A percentile compares a stretch with the other conserved stretches of the same genome.
Evolutionary conservation across 176 grass and related monocot genomes (phyloP).

Genomic region (Alopecurus myosuroides): DNA sequence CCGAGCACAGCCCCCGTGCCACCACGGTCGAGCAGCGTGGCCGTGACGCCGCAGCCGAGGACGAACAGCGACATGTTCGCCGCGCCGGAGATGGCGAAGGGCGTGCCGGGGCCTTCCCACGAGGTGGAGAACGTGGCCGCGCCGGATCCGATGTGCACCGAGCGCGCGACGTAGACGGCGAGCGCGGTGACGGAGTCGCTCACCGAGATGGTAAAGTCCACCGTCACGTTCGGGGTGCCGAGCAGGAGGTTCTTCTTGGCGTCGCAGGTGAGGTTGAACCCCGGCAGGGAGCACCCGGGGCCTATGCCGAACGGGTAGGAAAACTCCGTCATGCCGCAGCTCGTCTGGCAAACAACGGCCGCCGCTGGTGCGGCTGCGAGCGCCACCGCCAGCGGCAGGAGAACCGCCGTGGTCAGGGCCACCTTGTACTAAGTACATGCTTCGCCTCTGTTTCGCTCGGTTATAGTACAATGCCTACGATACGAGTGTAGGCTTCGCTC

Average conservation of each 20-base stretch:
- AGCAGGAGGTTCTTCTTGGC: not conserved
- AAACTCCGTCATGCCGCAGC: not conserved
- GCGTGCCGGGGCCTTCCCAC: not conserved
- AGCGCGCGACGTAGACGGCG: not conserved
- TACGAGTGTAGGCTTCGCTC: not conserved
- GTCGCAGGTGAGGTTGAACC: slow-evolving; percentile 19
- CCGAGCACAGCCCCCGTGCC: not conserved
- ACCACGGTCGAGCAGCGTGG: not conserved
- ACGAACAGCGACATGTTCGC: slow-evolving; percentile 7
- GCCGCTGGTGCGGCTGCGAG: not conserved
- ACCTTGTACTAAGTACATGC: not conserved
- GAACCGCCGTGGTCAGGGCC: not conserved
- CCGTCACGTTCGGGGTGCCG: slow-evolving; percentile 15
- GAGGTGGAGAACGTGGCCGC: not conserved
- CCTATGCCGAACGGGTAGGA: slow-evolving; percentile 16
- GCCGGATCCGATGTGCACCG: not conserved
- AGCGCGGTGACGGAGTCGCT: not conserved
- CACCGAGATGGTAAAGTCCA: not conserved
- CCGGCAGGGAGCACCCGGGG: not conserved
- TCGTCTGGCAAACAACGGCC: not conserved
- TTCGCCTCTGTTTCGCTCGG: not conserved
- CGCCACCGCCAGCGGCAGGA: not conserved
- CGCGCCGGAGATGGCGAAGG: not conserved
- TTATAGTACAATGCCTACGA: no score
- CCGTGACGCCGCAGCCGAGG: slow-evolving; percentile 9